phyloP scores from a whole-genome alignment of 768 basidiomycete species.

The Tephrocybe sp. region DNA sequence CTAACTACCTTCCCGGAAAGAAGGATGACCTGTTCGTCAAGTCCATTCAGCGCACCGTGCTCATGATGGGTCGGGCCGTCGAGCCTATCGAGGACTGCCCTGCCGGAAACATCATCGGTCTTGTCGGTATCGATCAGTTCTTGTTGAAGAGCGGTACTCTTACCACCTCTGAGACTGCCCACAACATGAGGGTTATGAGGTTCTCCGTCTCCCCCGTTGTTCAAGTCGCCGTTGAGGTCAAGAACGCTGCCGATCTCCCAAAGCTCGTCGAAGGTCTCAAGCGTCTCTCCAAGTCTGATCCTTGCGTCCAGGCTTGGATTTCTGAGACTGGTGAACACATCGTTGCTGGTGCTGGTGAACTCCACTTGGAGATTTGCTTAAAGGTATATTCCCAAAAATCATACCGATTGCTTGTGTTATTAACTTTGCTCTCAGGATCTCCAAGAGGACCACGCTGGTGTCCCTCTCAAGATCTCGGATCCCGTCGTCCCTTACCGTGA shows the following conservation, averaged over 20 bases:
- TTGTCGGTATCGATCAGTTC: slow-evolving; percentile 99
- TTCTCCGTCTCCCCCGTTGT: slow-evolving; percentile 99
- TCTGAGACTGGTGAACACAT: slow-evolving; percentile 94
- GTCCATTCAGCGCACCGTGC: slow-evolving; percentile 95
- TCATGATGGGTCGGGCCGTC: slow-evolving; percentile 99
- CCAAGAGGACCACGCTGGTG: slow-evolving; percentile 98
- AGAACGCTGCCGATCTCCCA: slow-evolving; percentile 97
- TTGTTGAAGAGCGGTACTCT: slow-evolving; percentile 98
- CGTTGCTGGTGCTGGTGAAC: slow-evolving; percentile 97
- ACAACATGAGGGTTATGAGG: slow-evolving; percentile 99
- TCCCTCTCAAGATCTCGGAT: slow-evolving; percentile 96
- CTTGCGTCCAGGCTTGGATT: slow-evolving; percentile 96
- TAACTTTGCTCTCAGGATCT: slow-evolving; percentile 63
- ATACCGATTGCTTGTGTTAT: neutral
- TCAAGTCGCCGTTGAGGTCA: slow-evolving; percentile 97
- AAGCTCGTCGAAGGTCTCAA: slow-evolving; percentile 99
- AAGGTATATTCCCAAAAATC: slow-evolving; percentile 54
- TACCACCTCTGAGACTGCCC: slow-evolving; percentile 95
- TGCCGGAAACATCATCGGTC: slow-evolving; percentile 96
- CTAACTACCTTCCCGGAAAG: slow-evolving; percentile 97
- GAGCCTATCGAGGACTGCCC: slow-evolving; percentile 99
- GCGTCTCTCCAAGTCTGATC: slow-evolving; percentile 99
- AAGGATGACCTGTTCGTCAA: slow-evolving; percentile 98
- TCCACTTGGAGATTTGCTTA: slow-evolving; percentile 98
- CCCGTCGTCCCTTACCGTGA: slow-evolving; percentile 97